Conservation (phyloP, 441 rosid genomes). For the Erysimum cheiri region DNA sequence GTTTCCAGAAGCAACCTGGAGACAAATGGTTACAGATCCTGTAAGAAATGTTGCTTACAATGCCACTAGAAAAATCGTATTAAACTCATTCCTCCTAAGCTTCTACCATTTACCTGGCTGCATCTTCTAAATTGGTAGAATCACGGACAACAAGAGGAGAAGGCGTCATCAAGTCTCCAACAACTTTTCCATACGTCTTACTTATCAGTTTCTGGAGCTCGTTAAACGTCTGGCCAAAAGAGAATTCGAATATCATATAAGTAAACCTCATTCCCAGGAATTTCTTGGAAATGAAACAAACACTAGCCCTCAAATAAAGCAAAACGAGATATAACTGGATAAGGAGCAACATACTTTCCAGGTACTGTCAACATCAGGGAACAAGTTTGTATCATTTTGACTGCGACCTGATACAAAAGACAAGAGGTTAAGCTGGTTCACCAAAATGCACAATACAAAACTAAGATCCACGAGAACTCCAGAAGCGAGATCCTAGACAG, state of each 20-base stretch:
- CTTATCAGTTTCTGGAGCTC: constrained; percentile 74
- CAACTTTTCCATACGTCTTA: constrained; percentile 81
- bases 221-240: constrained; percentile 66
- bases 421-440: constrained; percentile 25
- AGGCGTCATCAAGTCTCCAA: constrained; percentile 94
- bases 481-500: neutral
- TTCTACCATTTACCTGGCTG: constrained; percentile 61
- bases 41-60: constrained; percentile 4
- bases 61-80: neutral
- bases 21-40: constrained; percentile 14
- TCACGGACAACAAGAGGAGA: constrained; percentile 79
- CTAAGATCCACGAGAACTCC: constrained; percentile 4
- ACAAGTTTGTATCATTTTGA: constrained; percentile 62
- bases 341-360: constrained; percentile 71
- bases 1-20: constrained; percentile 86
- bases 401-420: constrained; percentile 58
- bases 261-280: constrained; percentile 24
- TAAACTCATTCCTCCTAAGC: neutral
- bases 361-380: constrained; percentile 80
- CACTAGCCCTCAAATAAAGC: constrained; percentile 14
- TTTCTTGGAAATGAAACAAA: constrained; percentile 15
- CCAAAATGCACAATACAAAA: constrained; percentile 1
- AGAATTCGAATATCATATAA: constrained; percentile 26
- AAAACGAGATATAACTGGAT: neutral
- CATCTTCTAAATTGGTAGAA: constrained; percentile 81